These are phyloP conservation scores for Zygnema circumcarinatum DNA, from an alignment of 139 green algal species.

Conservation along the genomic window DNA sequence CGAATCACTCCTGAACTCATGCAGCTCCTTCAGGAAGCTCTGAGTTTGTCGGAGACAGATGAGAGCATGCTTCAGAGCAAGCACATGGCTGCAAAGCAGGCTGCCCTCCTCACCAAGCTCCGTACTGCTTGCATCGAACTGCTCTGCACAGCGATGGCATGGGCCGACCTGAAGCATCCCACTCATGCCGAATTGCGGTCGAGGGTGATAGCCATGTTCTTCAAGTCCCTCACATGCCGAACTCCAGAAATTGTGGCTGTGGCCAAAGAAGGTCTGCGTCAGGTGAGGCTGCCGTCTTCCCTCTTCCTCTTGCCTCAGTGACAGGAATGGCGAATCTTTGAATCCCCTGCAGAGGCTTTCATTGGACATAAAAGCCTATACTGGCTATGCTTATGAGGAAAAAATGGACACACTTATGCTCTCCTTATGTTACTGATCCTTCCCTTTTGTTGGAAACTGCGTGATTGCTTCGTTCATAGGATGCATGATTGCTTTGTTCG, in stretches of 20 bases:
- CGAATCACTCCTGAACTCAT: constrained; percentile 57
- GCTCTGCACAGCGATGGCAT: constrained; percentile 75
- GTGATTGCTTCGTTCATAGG: too few species aligned
- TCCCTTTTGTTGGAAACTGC: too few species aligned
- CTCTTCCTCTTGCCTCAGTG: too few species aligned
- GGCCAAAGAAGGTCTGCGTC: constrained; percentile 64
- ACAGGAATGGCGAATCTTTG: too few species aligned
- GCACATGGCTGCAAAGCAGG: constrained; percentile 32
- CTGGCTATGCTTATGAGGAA: too few species aligned
- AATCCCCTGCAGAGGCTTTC: too few species aligned
- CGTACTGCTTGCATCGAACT: constrained; percentile 81
- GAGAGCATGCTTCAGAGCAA: constrained; percentile 60
- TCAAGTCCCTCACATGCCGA: constrained; percentile 68
- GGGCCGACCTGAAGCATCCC: constrained; percentile 71
- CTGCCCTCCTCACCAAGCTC: constrained; percentile 66
- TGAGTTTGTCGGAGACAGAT: constrained; percentile 67
- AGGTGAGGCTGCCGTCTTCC: constrained; percentile 36
- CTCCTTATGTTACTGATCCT: too few species aligned
- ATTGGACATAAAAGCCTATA: too few species aligned
- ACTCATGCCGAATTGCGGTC: constrained; percentile 63
- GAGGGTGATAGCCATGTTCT: constrained; percentile 75
- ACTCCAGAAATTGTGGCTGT: constrained; percentile 63
- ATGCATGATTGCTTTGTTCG: too few species aligned
- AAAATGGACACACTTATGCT: too few species aligned
- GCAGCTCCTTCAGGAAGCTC: constrained; percentile 67